Evolutionary conservation across 2,329 filamentous ascomycete species (phyloP), one percentile per base, ranked within the genome.

Genomic region (Pyrenophora tritici-repentis): DNA sequence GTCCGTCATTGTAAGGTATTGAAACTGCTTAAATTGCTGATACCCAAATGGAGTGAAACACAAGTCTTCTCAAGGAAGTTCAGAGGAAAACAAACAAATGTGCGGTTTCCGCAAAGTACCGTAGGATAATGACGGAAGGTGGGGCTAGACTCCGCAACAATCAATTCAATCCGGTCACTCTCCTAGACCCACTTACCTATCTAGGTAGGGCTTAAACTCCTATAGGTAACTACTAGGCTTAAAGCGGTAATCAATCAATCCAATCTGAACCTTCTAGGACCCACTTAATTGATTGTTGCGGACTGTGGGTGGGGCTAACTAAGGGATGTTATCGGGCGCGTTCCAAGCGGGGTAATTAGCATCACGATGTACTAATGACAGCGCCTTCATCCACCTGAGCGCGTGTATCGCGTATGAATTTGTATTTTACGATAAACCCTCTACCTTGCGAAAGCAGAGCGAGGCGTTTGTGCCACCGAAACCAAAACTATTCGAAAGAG

Each of bases 401-500:
- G 18, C 5, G 18, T 20, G 18, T 20, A 20, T 20, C 3, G 18
- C 18, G 18, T 20, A 20, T 20, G 3, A 20, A 20, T 20, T 20
- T 20, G 18, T 20, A 5, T 20, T 20, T 20, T 24, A 9, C 22
- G 8, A 7, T 24, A 24, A 36, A 40, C 41, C 20, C 43, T 70
- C 75, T 50, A 70, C 46, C 58, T 77, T 81, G 6, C 81, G 81
- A 65, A 97, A 93, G 44, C 91, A 91, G 32, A 99, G 77, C 46
- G 86, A 91, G 35, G 93, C 92, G 76, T 99, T 99, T 1, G 93
- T 97, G 13, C 94, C 94, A 9, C 94, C 94, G 76, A 99, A 99
- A 0, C 94, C 94, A 76, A 99, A 99, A 71, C 93, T 97, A 68
- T 99, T 99, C 3, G 90, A 94, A 50, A 99, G 65, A 4, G 89